phyloP scores from a whole-genome alignment of 345 rosid genomes.

The Ceriops zippeliana region DNA sequence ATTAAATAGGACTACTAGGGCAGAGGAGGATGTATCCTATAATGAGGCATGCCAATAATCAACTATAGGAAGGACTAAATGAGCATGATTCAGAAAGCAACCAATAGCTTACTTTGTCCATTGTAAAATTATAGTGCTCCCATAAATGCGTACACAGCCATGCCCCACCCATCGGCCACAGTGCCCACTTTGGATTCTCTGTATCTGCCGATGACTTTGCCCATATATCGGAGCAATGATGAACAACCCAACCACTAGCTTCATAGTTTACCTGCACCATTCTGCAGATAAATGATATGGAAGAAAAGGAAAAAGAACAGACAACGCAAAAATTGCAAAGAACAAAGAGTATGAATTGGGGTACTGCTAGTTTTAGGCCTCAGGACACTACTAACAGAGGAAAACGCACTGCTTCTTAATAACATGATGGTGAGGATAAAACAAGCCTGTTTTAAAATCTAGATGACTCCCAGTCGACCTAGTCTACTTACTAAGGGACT shows the following conservation, averaged over 20 bases:
- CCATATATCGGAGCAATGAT: conserved; percentile 87
- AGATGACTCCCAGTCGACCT: neutral
- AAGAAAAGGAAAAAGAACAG: neutral
- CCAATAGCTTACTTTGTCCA: conserved; percentile 59
- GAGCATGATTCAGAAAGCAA: neutral
- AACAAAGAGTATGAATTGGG: neutral
- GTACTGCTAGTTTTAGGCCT: neutral
- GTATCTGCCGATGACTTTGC: conserved; percentile 80
- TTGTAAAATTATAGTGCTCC: conserved; percentile 79
- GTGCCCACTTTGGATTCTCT: conserved; percentile 62
- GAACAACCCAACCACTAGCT: conserved; percentile 84
- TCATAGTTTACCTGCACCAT: conserved; percentile 68
- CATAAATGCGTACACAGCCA: conserved; percentile 98
- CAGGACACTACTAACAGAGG: neutral
- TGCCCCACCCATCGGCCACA: conserved; percentile 99
- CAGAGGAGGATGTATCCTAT: too few species aligned
- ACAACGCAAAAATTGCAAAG: neutral
- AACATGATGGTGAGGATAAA: neutral
- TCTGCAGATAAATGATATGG: neutral
- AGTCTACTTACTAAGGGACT: neutral
- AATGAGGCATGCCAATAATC: neutral
- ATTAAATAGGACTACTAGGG: too few species aligned
- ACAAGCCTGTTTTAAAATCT: neutral
- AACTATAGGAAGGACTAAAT: neutral
- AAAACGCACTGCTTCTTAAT: neutral